Base-by-base conservation (phyloP, 73 alveolate species). In the Paramecium primaurelia region DNA sequence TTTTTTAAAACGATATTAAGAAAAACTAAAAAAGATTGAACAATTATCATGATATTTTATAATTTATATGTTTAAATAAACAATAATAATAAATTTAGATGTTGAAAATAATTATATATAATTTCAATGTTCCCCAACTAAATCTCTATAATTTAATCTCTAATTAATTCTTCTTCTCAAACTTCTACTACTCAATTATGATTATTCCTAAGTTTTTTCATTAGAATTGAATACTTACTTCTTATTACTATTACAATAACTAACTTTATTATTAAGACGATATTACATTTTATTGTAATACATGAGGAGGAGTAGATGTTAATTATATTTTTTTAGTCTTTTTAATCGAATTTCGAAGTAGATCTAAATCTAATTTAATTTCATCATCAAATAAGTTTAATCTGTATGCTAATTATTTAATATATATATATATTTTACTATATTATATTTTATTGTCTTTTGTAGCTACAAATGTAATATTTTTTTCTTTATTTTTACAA, bases 391-490 rank as follows among this genome's bases (percentile, higher is more conserved):
- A 47, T 7, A 80, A 64, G 30, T 80, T 80, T 10, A 80, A 47
- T 47, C 91, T 20, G 10, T 38, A 80, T 1, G 91, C 91, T 80
- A 40, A 40, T 22, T 16, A 28, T 22, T 7, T 16, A 73, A 2
- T 32, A 18, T 8, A 49, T 32, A 2, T 6, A 26, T 47, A 20
- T 25, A 20, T 4, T 8, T 45, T 80, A 80, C 91, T 80, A 22
- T 32, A 80, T 80, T 80, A 26, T 10, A 80, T 64, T 80, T 80
- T 80, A 25, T 80, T 80, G 16, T 80, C 91, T 16, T 80, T 80
- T 20, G 91, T 80, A 20, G 91, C 91, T 0, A 80, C 71, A 47
- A 80, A 80, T 2, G 91, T 80, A 6, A 80, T 80, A 32, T 80
- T 80, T 47, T 80, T 80, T 18, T 80, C 91, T 45, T 73, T 80